These are phyloP conservation scores for Mortierella antarctica DNA, from an alignment of 192 early-diverging fungal genomes.

Conservation along the genomic window DNA sequence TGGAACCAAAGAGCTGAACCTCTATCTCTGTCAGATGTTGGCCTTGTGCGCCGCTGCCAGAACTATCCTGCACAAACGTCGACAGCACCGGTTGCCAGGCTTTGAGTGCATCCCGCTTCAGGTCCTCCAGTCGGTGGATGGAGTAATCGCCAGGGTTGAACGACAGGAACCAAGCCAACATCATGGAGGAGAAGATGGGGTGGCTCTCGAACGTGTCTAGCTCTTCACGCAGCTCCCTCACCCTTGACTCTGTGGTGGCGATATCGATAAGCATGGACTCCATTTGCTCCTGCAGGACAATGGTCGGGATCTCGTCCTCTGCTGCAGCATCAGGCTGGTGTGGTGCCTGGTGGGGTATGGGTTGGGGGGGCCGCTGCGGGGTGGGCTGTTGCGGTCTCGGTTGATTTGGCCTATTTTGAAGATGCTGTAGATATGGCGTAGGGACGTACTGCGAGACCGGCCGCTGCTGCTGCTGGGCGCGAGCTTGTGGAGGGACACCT, in stretches of 20 bases:
- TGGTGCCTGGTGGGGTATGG: not conserved
- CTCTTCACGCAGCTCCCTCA: conserved; percentile 39
- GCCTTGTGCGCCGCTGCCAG: not conserved
- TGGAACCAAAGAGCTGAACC: conserved; percentile 24
- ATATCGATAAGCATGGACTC: conserved; percentile 39
- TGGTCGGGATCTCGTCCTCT: conserved; percentile 47
- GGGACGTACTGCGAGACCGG: conserved; percentile 11
- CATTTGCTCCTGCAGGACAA: conserved; percentile 52
- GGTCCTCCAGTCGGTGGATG: conserved; percentile 21
- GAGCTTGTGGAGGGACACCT: too few relatives aligned
- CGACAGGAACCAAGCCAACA: conserved; percentile 39
- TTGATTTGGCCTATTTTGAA: conserved; percentile 6
- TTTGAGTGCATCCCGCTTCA: conserved; percentile 28
- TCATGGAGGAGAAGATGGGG: conserved; percentile 38
- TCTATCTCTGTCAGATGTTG: conserved; percentile 31
- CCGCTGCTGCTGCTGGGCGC: conserved; percentile 2
- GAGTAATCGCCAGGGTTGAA: conserved; percentile 35
- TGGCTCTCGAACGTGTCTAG: conserved; percentile 47
- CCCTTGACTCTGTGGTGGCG: conserved; percentile 28
- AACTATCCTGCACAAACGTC: conserved; percentile 16
- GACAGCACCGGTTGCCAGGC: conserved; percentile 36
- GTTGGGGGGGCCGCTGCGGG: not conserved
- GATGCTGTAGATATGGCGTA: not conserved
- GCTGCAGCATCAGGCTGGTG: not conserved
- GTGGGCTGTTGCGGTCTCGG: conserved; percentile 18